A percentile compares a stretch with the other conserved stretches of the same genome.
Conservation (phyloP, 805 yeast species). For the Candida incommunis region DNA sequence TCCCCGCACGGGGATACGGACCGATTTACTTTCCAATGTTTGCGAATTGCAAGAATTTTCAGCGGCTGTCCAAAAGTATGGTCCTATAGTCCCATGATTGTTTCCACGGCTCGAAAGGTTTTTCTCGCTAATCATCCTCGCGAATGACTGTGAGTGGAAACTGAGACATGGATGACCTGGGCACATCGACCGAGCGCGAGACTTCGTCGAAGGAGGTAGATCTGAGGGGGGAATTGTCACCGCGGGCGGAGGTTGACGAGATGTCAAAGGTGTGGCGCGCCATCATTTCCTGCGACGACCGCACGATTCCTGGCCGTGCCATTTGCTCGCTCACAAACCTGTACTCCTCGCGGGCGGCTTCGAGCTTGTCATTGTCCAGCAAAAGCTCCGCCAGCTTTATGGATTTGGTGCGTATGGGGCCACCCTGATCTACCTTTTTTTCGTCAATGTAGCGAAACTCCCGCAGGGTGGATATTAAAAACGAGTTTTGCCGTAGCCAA, state of each 20-base stretch:
- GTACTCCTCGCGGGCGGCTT: slow-evolving; percentile 16
- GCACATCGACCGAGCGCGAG: background rate
- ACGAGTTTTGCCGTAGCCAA: slow-evolving; percentile 9
- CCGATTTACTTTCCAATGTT: too few species aligned
- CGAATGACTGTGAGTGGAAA: background rate
- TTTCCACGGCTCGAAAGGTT: too few species aligned
- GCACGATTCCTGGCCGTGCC: slow-evolving; percentile 14
- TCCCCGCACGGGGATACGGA: too few species aligned
- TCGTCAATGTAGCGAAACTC: slow-evolving; percentile 9
- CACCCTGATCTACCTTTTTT: slow-evolving; percentile 20
- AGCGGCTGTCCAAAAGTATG: too few species aligned
- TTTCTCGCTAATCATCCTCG: too few species aligned
- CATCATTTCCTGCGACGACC: background rate
- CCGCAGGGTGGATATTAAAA: slow-evolving; percentile 6
- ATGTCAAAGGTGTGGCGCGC: background rate
- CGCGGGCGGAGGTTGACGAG: slow-evolving; percentile 6
- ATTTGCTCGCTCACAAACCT: slow-evolving; percentile 16
- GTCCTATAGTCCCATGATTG: too few species aligned
- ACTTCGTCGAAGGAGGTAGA: background rate
- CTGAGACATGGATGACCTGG: background rate
- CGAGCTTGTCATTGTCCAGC: slow-evolving; percentile 14
- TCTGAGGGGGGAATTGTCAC: too few species aligned
- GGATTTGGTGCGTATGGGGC: slow-evolving; percentile 19
- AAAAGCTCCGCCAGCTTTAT: slow-evolving; percentile 13
- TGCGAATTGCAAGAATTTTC: too few species aligned